Conservation (phyloP, 805 yeast genomes). For the Metahyphopichia silvanorum region DNA sequence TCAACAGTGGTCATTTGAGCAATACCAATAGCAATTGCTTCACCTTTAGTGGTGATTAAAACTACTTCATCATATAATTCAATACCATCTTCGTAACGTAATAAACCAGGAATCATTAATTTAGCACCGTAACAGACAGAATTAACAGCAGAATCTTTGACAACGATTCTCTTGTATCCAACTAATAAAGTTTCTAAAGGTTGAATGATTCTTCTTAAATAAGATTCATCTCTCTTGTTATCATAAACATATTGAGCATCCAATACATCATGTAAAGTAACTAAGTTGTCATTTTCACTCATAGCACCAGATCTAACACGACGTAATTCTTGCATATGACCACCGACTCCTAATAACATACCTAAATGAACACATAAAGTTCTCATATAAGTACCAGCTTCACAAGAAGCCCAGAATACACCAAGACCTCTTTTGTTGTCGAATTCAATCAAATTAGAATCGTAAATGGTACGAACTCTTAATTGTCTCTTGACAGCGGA, state of each 20-base stretch:
- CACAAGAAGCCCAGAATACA: slow-evolving; percentile 99
- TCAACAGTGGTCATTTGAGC: slow-evolving; percentile 99
- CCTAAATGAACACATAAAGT: slow-evolving; percentile 98
- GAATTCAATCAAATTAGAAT: slow-evolving; percentile 91
- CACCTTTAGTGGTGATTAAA: slow-evolving; percentile 97
- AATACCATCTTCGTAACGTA: slow-evolving; percentile 96
- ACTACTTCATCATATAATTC: slow-evolving; percentile 98
- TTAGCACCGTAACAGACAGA: slow-evolving; percentile 99
- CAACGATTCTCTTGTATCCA: slow-evolving; percentile 96
- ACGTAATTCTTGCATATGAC: slow-evolving; percentile 99
- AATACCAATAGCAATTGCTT: slow-evolving; percentile 96
- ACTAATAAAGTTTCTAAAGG: slow-evolving; percentile 92
- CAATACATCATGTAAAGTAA: slow-evolving; percentile 93
- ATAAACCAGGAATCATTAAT: slow-evolving; percentile 96
- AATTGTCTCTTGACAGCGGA: slow-evolving; percentile 99
- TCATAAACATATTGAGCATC: slow-evolving; percentile 99
- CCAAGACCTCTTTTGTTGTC: slow-evolving; percentile 96
- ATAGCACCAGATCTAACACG: slow-evolving; percentile 98
- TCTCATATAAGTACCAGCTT: slow-evolving; percentile 99
- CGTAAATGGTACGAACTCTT: slow-evolving; percentile 97
- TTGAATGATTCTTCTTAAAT: slow-evolving; percentile 87
- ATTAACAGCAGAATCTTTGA: slow-evolving; percentile 89
- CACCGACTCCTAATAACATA: slow-evolving; percentile 97
- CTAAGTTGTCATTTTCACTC: slow-evolving; percentile 85
- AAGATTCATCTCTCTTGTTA: slow-evolving; percentile 94